Conservation (phyloP, 176 grass and related monocot species). For the Oryza coarctata region DNA sequence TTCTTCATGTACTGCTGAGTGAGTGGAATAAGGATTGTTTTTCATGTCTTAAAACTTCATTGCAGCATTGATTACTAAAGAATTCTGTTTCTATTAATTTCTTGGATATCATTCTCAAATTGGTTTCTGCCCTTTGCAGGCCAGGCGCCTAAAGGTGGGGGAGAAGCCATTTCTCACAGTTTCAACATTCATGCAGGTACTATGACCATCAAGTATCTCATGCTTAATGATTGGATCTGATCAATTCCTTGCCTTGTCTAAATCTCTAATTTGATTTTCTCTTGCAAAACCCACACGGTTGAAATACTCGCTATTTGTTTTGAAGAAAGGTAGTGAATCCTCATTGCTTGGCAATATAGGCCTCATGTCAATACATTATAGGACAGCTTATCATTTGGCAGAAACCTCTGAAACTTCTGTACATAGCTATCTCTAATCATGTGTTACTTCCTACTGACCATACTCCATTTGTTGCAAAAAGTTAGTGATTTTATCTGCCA, state of each 20-base stretch:
- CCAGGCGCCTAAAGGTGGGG: conserved; percentile 73
- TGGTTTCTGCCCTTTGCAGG: conserved; percentile 44
- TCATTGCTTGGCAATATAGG: conserved; percentile 17
- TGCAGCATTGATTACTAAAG: not conserved
- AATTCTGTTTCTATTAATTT: conserved; percentile 28
- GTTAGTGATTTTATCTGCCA: not conserved
- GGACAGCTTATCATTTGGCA: not conserved
- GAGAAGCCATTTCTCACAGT: conserved; percentile 74
- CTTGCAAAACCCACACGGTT: not conserved
- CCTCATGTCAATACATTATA: conserved; percentile 25
- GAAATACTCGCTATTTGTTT: conserved; percentile 26
- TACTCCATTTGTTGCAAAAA: not conserved
- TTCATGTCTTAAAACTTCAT: not conserved
- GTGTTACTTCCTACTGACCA: conserved; percentile 3
- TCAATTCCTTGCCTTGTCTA: not conserved
- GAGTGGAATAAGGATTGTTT: not conserved
- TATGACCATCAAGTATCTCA: conserved; percentile 15
- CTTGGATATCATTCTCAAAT: not conserved
- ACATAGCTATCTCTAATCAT: conserved; percentile 12
- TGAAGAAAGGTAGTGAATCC: not conserved
- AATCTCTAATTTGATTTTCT: conserved; percentile 3
- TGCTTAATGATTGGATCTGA: conserved; percentile 10
- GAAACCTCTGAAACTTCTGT: conserved; percentile 18
- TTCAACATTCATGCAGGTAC: conserved; percentile 82
- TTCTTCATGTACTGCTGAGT: conserved; percentile 15